These are phyloP conservation scores for Plasmopara viticola DNA, from an alignment of 352 stramenopile genomes.

Conservation along the genomic window DNA sequence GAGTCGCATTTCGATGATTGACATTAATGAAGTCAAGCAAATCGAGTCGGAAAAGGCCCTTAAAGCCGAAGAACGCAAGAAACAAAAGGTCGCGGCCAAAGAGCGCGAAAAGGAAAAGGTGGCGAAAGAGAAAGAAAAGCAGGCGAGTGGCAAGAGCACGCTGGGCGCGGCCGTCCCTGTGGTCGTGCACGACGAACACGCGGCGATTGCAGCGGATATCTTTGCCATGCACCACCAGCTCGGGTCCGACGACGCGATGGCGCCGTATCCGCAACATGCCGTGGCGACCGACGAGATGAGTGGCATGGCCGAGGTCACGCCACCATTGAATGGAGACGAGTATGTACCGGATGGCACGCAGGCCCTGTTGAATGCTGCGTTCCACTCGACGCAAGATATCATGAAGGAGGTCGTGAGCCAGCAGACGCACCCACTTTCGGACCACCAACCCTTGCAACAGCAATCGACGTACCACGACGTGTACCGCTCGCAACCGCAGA, in stretches of 20 bases:
- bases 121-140: constrained; percentile 31
- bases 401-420: constrained; percentile 61
- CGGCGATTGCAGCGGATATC: constrained; percentile 30
- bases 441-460: constrained; percentile 30
- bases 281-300: constrained; percentile 10
- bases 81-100: constrained; percentile 43
- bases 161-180: constrained; percentile 5
- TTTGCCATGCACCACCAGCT: constrained; percentile 35
- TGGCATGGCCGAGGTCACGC: constrained; percentile 13
- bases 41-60: constrained; percentile 82
- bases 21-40: constrained; percentile 85
- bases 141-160: constrained; percentile 17
- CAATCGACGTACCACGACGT: constrained; percentile 30
- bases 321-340: constrained; percentile 14
- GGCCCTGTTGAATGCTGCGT: constrained; percentile 55
- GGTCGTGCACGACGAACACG: constrained; percentile 28
- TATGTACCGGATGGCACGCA: constrained; percentile 56
- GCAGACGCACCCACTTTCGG: constrained; percentile 34
- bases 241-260: constrained; percentile 15
- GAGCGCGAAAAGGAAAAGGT: constrained; percentile 33
- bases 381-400: constrained; percentile 71
- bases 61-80: constrained; percentile 79
- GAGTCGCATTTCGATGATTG: constrained; percentile 84
- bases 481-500: constrained; percentile 27
- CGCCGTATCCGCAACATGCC: constrained; percentile 20